Conservation (phyloP, 345 rosid genomes). For the Eucalyptus polybractea region DNA sequence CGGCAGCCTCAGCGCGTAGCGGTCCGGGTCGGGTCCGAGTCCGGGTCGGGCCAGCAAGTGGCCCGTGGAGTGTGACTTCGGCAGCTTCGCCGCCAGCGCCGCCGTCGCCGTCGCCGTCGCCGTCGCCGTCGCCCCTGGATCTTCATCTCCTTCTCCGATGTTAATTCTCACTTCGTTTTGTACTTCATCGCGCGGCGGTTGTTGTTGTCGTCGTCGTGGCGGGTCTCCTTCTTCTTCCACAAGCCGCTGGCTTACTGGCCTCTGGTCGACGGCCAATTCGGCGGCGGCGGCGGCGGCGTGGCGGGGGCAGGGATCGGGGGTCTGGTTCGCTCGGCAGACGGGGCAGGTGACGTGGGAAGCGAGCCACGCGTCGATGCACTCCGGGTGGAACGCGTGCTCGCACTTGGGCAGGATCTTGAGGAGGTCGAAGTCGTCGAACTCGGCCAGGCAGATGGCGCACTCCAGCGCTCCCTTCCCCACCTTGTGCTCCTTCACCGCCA, state of each 20-base stretch:
- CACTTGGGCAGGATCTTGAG: conserved; percentile 84
- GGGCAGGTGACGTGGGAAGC: conserved; percentile 80
- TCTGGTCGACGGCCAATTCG: not conserved
- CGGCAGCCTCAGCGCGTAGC: conserved; percentile 62
- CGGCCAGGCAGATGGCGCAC: conserved; percentile 78
- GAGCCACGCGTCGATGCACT: conserved; percentile 84
- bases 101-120: conserved; percentile 13
- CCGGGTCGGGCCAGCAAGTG: conserved; percentile 62
- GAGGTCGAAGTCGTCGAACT: conserved; percentile 78
- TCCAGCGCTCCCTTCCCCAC: conserved; percentile 62
- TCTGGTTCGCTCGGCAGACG: conserved; percentile 66
- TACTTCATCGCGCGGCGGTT: not conserved
- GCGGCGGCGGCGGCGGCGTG: conserved; percentile 3
- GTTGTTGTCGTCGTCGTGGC: not conserved
- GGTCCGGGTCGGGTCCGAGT: conserved; percentile 59
- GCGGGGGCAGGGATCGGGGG: conserved; percentile 4
- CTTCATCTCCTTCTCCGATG: not conserved
- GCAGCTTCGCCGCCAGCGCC: conserved; percentile 1
- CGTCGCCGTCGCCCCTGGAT: conserved; percentile 18
- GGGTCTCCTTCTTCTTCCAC: not conserved
- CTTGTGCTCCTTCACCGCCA: conserved; percentile 67
- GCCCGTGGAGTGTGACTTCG: conserved; percentile 78
- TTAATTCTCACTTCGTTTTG: not conserved
- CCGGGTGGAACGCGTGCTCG: conserved; percentile 79
- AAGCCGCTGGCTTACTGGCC: not conserved